Base-by-base conservation (phyloP, 441 rosid genomes). In the Brassica hybrid region DNA sequence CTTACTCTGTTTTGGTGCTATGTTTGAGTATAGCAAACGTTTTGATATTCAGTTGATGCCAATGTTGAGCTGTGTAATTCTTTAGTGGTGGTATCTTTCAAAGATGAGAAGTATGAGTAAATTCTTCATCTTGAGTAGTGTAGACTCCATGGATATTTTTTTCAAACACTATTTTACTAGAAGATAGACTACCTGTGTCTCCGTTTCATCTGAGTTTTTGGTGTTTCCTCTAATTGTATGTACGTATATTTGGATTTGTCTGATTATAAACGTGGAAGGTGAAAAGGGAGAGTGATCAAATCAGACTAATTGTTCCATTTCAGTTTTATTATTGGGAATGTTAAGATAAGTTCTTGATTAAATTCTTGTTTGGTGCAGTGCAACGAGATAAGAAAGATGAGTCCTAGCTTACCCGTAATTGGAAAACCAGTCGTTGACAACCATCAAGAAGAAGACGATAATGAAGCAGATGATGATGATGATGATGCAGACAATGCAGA, bases 401-500 rank as follows among this genome's bases (percentile, higher is more conserved):
- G 89, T 68, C 89, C 85, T 82, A 87, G 85, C 76, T 67, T 89
- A 14, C 75, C 82, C 12, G 85, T 93, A 71, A 88, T 93, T 2
- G 99, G 99, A 73, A 91, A 93, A 82, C 85, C 80, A 17, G 77
- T 78, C 0, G 85, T 76, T 1, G 91, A 88, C 65, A 85, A 87
- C 14, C 92, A 90, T 19, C 94, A 89, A 83, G 97, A 95, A 79
- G 97, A 91, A 57, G 86, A 83, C 0, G 97, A 90, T 78, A 86
- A 91, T 67, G 98, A 91, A 70, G 91, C 85, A 1, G 98, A 95
- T n/a, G 56, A 48, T 57, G 27, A 57, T 16, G 96, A 89, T 65
- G 99, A 93, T 63, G 92, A 90, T 64, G 87, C 86, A 12, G 94
- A 90, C 69, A 87, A 88, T 80, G 94, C 85, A 2, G 99, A 95